Evolutionary conservation across 306 rosid species (phyloP).

Genomic region (Sechiopsis laciniata): DNA sequence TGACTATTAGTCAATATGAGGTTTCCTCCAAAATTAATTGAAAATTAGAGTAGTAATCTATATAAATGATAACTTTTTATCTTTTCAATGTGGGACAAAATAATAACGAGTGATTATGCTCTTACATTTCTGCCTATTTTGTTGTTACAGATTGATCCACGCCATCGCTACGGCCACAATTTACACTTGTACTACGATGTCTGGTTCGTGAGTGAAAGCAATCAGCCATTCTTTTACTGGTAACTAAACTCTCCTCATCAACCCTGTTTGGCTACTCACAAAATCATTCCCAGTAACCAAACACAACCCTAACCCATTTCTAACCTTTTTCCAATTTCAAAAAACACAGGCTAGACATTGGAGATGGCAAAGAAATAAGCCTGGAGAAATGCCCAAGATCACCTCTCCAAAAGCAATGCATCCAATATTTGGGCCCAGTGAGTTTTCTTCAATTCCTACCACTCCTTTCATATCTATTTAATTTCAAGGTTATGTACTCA

Average conservation of each 20-base stretch:
- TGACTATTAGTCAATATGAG: too few species aligned
- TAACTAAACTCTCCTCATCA: constrained; percentile 24
- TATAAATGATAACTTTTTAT: too few species aligned
- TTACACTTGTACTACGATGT: constrained; percentile 72
- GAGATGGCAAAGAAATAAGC: constrained; percentile 74
- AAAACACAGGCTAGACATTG: constrained; percentile 68
- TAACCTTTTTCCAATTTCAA: background rate
- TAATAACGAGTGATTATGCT: too few species aligned
- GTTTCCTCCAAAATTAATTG: too few species aligned
- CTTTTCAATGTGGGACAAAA: too few species aligned
- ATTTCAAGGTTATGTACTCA: too few species aligned
- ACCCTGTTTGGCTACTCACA: background rate
- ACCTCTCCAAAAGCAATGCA: constrained; percentile 69
- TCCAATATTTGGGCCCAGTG: constrained; percentile 83
- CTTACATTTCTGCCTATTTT: background rate
- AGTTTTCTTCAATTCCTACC: constrained; percentile 21
- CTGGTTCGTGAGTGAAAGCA: constrained; percentile 75
- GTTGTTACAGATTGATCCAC: constrained; percentile 71
- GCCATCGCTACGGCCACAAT: constrained; percentile 94
- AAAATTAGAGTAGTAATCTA: too few species aligned
- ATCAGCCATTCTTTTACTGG: constrained; percentile 91
- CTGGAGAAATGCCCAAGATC: constrained; percentile 57
- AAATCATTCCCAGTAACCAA: constrained; percentile 3
- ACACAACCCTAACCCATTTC: background rate
- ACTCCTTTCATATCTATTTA: too few species aligned